Evolutionary conservation across 805 yeast species (phyloP).

Genomic region (Zygosaccharomyces pseudorouxii): DNA sequence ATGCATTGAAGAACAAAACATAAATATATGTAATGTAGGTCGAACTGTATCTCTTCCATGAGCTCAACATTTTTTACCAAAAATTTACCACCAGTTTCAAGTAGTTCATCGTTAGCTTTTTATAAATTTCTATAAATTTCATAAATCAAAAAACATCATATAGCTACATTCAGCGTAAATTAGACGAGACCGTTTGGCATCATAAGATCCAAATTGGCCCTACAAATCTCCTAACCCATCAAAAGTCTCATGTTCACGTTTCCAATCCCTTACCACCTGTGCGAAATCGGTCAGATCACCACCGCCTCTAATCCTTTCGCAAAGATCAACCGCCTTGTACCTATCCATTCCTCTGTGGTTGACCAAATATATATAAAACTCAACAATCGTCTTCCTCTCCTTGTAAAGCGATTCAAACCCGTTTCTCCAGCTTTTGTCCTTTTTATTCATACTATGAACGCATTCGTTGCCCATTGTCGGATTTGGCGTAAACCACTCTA

Average conservation of each 20-base stretch:
- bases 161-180: too few relatives aligned
- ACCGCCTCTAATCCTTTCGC: slow-evolving; percentile 18
- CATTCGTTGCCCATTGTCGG: slow-evolving; percentile 27
- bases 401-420: slow-evolving; percentile 23
- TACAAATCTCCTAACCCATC: slow-evolving; percentile 8
- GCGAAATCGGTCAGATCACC: slow-evolving; percentile 15
- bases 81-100: too few relatives aligned
- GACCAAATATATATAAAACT: slow-evolving; percentile 30
- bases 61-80: too few relatives aligned
- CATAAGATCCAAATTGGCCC: too few relatives aligned
- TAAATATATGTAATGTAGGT: too few relatives aligned
- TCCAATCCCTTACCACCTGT: slow-evolving; percentile 23
- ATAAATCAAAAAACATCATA: background rate
- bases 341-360: slow-evolving; percentile 23
- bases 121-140: background rate
- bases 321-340: slow-evolving; percentile 26
- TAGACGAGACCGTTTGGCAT: too few relatives aligned
- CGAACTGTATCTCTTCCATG: too few relatives aligned
- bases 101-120: background rate
- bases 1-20: too few relatives aligned
- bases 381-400: slow-evolving; percentile 29
- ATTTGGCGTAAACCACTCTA: slow-evolving; percentile 36
- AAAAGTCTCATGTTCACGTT: slow-evolving; percentile 18
- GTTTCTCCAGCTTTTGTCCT: slow-evolving; percentile 29
- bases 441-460: slow-evolving; percentile 33